Evolutionary conservation across 2,329 filamentous ascomycete species (phyloP).

Genomic region (Thielaviopsis musarum): DNA sequence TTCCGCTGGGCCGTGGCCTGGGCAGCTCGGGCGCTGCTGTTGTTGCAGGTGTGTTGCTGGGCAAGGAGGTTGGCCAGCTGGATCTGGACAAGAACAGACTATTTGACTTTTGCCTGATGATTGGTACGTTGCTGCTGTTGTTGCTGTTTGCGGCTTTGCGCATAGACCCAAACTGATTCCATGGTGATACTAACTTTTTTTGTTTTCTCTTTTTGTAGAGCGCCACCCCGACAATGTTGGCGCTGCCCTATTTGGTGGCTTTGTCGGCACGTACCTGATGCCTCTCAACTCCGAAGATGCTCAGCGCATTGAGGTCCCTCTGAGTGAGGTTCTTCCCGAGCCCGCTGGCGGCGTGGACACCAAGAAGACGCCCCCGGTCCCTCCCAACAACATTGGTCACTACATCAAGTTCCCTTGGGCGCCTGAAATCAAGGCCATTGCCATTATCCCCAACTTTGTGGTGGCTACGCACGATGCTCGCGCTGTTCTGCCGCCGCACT

Average conservation of each 20-base stretch:
- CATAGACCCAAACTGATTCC: background rate
- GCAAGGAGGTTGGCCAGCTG: slow-evolving; percentile 72
- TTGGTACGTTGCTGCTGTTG: slow-evolving; percentile 35
- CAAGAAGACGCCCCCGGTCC: slow-evolving; percentile 67
- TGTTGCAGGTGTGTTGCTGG: slow-evolving; percentile 85
- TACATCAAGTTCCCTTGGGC: slow-evolving; percentile 94
- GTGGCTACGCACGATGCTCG: slow-evolving; percentile 87
- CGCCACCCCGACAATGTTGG: slow-evolving; percentile 90
- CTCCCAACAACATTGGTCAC: slow-evolving; percentile 84
- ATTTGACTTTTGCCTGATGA: slow-evolving; percentile 95
- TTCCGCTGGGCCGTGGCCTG: slow-evolving; percentile 78
- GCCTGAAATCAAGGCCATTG: slow-evolving; percentile 87
- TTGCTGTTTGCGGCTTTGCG: background rate
- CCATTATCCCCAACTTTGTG: slow-evolving; percentile 90
- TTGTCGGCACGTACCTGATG: slow-evolving; percentile 92
- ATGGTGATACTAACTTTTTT: background rate
- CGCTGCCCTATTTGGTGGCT: slow-evolving; percentile 86
- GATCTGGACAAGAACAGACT: slow-evolving; percentile 62
- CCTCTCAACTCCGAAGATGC: slow-evolving; percentile 80
- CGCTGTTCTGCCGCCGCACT: slow-evolving; percentile 64
- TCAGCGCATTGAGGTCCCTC: slow-evolving; percentile 79
- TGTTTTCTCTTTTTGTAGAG: slow-evolving; percentile 29
- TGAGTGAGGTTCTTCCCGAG: slow-evolving; percentile 80
- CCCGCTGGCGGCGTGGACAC: slow-evolving; percentile 87
- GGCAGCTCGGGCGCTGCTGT: slow-evolving; percentile 94